Evolutionary conservation across 2,329 filamentous ascomycete genomes (phyloP).

Genomic region (Lizonia empirigonia): DNA sequence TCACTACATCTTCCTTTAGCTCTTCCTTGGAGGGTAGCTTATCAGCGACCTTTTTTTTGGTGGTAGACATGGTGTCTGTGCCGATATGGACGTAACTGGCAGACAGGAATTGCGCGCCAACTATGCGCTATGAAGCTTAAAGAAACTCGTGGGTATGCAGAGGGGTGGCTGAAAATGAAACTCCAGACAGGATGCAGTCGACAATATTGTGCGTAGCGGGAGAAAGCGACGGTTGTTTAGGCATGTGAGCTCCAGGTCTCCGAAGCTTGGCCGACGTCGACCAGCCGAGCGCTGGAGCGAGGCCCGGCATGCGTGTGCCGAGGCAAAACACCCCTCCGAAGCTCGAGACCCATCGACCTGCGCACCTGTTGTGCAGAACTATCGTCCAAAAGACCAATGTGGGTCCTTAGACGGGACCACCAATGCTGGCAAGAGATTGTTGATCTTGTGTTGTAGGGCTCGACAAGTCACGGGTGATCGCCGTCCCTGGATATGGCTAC

Average conservation of each 20-base stretch:
- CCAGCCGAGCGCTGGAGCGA: slow-evolving; percentile 28
- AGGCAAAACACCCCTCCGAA: slow-evolving; percentile 23
- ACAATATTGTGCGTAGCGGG: slow-evolving; percentile 18
- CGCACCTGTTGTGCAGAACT: slow-evolving; percentile 1
- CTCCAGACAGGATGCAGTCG: not conserved
- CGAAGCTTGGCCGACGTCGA: slow-evolving; percentile 35
- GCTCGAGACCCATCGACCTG: slow-evolving; percentile 1
- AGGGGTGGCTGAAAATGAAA: not conserved
- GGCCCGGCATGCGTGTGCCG: slow-evolving; percentile 29
- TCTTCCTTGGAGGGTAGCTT: slow-evolving; percentile 50
- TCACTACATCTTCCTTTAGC: slow-evolving; percentile 59
- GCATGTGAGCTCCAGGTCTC: slow-evolving; percentile 39
- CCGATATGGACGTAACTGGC: not conserved
- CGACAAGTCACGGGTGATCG: not conserved
- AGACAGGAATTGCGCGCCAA: slow-evolving; percentile 14
- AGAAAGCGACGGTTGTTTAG: slow-evolving; percentile 24
- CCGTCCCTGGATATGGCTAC: slow-evolving; percentile 2
- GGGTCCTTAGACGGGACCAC: not conserved
- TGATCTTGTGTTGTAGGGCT: not conserved
- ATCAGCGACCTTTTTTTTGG: slow-evolving; percentile 32
- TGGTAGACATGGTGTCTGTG: slow-evolving; percentile 31
- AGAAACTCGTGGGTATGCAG: slow-evolving; percentile 1
- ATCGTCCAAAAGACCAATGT: not conserved
- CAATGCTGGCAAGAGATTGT: not conserved
- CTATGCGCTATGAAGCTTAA: not conserved